Evolutionary conservation across 257 asterid species (phyloP), one percentile per base, ranked within the genome.

Genomic region (Echium plantagineum): DNA sequence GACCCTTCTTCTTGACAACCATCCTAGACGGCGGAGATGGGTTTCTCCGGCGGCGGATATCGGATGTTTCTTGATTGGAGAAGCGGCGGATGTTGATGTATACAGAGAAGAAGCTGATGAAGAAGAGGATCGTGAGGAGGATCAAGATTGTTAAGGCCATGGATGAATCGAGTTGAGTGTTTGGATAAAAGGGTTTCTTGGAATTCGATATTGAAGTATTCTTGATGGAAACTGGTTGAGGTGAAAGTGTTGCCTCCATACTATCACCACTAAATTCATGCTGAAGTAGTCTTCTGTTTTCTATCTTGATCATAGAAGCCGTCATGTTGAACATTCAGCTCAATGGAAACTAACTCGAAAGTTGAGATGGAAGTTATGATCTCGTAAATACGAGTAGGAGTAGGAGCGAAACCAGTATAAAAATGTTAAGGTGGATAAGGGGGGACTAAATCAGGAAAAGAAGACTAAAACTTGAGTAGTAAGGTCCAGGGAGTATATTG

Each of bases 31-130:
- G 64, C 21, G 21, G 61, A 21, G 75, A 66, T 55, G 31, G 66
- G 52, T 52, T 31, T 42, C 73, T 66, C 21, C 73, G 57, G 30
- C 32, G 66, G 59, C 65, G 65, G 52, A 5, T 13, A 18, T 26
- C 78, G 48, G 28, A 6, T 63, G 57, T 18, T 5, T 42, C n/a
- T 18, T 57, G 75, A 53, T 47, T 57, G 51, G 85, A 21, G 63
- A 58, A 75, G 64, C 81, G 95, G 71, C 96, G 95, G 62, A 85
- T 59, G 75, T 80, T 35, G 46, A 35, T 35, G 9, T 35, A 89
- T 26, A 77, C 61, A 35, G 90, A 78, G 86, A 83, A 83, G 63
- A 88, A 80, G 38, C 76, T 81, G 62, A 85, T 58, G 88, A 83
- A 80, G 72, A 85, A 80, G 30, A 85, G 77, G 30, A 79, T 88